These are phyloP conservation scores for Cutaneotrichosporon sp. DNA, from an alignment of 1,284 basidiomycete genomes.

Conservation along the genomic window DNA sequence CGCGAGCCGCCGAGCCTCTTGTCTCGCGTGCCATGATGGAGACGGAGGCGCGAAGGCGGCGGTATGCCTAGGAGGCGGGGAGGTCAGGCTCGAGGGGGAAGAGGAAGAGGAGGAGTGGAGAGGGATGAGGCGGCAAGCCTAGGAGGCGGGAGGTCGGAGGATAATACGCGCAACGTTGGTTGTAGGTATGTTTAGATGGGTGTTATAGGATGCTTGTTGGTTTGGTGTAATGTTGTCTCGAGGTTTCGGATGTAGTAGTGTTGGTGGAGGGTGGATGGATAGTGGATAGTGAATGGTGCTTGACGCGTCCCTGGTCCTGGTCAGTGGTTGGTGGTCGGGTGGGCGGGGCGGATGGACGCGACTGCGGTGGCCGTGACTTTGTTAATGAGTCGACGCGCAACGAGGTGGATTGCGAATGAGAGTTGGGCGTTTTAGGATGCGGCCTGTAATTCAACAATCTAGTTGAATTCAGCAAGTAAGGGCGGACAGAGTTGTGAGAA, in stretches of 20 bases:
- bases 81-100: too few species aligned
- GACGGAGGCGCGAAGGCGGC: not conserved
- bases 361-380: not conserved
- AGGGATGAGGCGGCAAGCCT: not conserved
- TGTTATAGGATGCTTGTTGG: not conserved
- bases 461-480: too few species aligned
- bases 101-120: too few species aligned
- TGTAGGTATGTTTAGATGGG: not conserved
- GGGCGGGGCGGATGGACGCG: not conserved
- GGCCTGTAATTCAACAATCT: too few species aligned
- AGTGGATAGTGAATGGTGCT: not conserved
- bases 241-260: too few species aligned
- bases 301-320: constrained; percentile 8
- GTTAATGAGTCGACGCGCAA: not conserved
- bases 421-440: too few species aligned
- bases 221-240: too few species aligned
- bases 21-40: constrained; percentile 18
- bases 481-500: too few species aligned
- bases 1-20: constrained; percentile 19
- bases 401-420: not conserved
- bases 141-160: not conserved
- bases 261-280: constrained; percentile 5
- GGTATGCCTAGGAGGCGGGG: not conserved
- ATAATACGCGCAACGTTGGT: too few species aligned
- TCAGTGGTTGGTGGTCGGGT: too few species aligned